Percentiles rank a stretch among this genome's conserved stretches.
Conservation (phyloP, 2,329 filamentous ascomycete genomes). For the Sporothrix pseudoabietina region DNA sequence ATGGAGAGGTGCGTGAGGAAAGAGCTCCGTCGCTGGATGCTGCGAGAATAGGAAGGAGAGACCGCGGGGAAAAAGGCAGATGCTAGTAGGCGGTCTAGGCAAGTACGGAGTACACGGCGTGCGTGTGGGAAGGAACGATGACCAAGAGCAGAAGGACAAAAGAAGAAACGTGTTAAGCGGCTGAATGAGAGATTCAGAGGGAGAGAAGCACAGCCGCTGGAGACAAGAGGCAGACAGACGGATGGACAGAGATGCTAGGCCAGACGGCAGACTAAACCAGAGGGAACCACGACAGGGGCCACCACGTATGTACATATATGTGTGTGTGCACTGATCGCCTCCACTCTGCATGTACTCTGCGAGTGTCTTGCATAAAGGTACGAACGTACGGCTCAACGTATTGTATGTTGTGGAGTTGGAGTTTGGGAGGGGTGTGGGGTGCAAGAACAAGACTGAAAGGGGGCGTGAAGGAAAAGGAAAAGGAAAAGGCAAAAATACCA, state of each 20-base stretch:
- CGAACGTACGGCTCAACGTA: slow-evolving; percentile 14
- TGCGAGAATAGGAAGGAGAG: slow-evolving; percentile 1
- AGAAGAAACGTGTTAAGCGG: slow-evolving; percentile 24
- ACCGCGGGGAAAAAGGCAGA: not conserved
- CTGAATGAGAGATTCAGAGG: slow-evolving; percentile 9
- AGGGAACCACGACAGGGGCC: slow-evolving; percentile 1
- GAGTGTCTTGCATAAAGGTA: not conserved
- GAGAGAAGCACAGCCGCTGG: not conserved
- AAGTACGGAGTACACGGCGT: not conserved
- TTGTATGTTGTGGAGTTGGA: slow-evolving; percentile 17
- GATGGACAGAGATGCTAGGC: not conserved
- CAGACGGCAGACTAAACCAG: not conserved
- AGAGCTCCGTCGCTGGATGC: not conserved
- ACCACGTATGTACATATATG: not conserved
- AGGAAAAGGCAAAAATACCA: not conserved
- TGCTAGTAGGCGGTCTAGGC: not conserved
- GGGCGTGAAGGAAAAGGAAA: not conserved
- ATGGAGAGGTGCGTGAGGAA: not conserved
- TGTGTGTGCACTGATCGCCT: not conserved
- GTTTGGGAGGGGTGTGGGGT: not conserved
- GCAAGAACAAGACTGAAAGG: not conserved
- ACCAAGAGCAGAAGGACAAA: not conserved
- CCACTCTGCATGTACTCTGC: not conserved
- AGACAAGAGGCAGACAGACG: not conserved
- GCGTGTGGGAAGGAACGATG: not conserved